Evolutionary conservation across 306 rosid genomes (phyloP).

Genomic region (Trifolium subterraneum): DNA sequence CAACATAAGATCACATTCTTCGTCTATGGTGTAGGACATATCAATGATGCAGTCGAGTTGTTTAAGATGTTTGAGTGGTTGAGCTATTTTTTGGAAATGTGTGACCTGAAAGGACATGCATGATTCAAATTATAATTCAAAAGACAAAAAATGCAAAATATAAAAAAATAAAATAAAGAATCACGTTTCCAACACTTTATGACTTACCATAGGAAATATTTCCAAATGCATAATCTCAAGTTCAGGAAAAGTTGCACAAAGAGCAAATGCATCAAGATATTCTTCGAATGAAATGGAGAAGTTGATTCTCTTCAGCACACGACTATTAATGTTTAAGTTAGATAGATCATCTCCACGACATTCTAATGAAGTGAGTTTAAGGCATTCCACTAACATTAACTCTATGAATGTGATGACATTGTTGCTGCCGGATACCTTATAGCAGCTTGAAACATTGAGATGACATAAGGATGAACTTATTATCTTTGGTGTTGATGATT

Average conservation of each 20-base stretch:
- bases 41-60: no score
- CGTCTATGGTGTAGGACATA: neutral
- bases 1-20: neutral
- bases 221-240: conserved; percentile 3
- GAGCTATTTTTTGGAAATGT: no score
- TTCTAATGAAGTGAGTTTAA: neutral
- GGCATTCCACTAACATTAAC: neutral
- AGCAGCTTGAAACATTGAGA: neutral
- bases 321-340: neutral
- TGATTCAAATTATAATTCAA: no score
- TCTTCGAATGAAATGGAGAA: neutral
- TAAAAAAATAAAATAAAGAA: neutral
- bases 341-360: neutral
- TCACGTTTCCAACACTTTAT: neutral
- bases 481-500: neutral
- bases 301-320: neutral
- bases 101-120: neutral
- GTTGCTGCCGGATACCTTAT: fast-evolving
- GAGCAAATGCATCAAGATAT: neutral
- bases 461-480: neutral
- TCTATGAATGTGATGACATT: fast-evolving
- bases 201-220: neutral
- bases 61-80: conserved; percentile 1
- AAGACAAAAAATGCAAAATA: no score
- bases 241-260: neutral